Base-by-base conservation (phyloP, 2,329 filamentous ascomycete genomes). In the Sporothrix luriei region DNA sequence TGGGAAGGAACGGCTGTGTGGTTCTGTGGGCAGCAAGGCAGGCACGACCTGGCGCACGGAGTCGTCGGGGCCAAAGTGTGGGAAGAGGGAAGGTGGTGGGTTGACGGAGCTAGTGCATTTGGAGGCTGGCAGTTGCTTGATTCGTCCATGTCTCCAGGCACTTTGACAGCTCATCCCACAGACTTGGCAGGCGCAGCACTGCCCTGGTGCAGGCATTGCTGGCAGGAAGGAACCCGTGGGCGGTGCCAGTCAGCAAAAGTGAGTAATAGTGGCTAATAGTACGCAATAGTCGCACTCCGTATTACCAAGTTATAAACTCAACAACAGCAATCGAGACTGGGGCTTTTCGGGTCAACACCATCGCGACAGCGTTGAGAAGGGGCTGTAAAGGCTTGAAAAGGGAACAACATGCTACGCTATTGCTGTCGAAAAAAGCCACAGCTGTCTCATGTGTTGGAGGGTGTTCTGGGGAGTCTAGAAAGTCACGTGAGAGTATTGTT, bases 21-120 rank as follows among this genome's bases (percentile, higher is more conserved):
- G 61, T n/a, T 26, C 4, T 19, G n/a, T 49, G 13, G 76, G 33
- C 21, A 43, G 38, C 38, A n/a, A 43, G 61, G 62, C 38, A 65
- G 11, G 62, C 24, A 33, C 46, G 14, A 65, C 46, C 46, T 21
- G 26, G 9, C 4, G 57, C 1, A 46, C 57, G 57, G 57, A 62
- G 57, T n/a, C 38, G 43, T 62, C 57, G 57, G 57, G 57, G n/a
- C 29, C n/a, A 43, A 38, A 19, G 16, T 21, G 55, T 19, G 33
- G 33, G 52, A 54, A 21, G 19, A 2, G 49, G 21, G 9, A 52
- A 33, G 33, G 33, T 33, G 33, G 3, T 52, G 21, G 21, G 38
- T 43, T 21, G 26, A 38, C 57, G 33, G 19, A 46, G 38, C 57
- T 46, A 62, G 38, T 62, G 38, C 57, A 16, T 61, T 59, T 14